Base-by-base conservation (phyloP, 305 asterid genomes). In the Fraxinus greggii region DNA sequence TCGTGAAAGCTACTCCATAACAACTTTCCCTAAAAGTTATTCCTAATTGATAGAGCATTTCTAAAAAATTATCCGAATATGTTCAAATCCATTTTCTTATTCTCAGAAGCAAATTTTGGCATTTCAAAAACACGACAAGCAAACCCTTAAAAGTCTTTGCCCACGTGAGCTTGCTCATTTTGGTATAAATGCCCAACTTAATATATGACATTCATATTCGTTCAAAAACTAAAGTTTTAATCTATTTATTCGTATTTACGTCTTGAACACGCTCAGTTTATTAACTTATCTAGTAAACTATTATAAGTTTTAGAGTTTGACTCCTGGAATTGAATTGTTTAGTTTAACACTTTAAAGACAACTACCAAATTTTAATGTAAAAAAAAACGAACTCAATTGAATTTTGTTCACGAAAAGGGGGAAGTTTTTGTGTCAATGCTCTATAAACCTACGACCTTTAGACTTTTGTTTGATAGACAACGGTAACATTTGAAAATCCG, bases 121-220 rank as follows among this genome's bases (percentile, higher is more conserved):
- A 15, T 51, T 51, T 17, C 7, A 51, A 51, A 51, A 51, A 4
- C 8, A 1, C 8, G 3, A 51, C 7, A 15, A 48, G 15, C 7
- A 48, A 48, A 48, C 7, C 61, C 21, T 51, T 51, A 5, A 17
- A 17, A 36, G 72, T 5, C 13, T 40, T 40, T 77, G 65, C 77
- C 86, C 78, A 82, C 88, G 84, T 82, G 88, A 79, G 82, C 7
- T 70, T 51, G 56, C 26, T 78, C 69, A 54, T 75, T 28, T 35
- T 61, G 13, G 77, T 56, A 75, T 72, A 82, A 56, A 54, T 80
- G 79, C 77, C 21, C 84, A 17, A 17, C 59, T 48, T 51, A 51
- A 51, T 51, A 48, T 48, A 15, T 5, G 61, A 51, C 61, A 17
- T 17, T 17, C 61, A n/a, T 17, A 17, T 17, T 51, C 21, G 23